Conservation (phyloP, 352 stramenopile genomes). For the Pythium chondricola region DNA sequence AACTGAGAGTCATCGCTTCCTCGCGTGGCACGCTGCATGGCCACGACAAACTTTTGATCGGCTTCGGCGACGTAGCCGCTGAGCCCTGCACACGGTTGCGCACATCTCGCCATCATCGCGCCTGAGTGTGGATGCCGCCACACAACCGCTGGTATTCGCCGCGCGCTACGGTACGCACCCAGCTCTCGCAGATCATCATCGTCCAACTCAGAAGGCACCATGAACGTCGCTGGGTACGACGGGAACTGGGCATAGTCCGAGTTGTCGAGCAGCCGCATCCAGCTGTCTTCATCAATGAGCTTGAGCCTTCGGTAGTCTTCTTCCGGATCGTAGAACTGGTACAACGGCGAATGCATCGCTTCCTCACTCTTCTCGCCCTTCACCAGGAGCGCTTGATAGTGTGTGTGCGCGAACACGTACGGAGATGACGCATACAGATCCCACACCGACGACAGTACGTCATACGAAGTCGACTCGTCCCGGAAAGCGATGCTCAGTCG, state of each 20-base stretch:
- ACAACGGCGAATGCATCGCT: slow-evolving; percentile 32
- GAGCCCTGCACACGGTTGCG: slow-evolving; percentile 76
- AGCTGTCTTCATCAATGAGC: slow-evolving; percentile 72
- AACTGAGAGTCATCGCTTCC: slow-evolving; percentile 57
- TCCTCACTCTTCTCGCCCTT: slow-evolving; percentile 26
- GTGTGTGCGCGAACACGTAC: slow-evolving; percentile 73
- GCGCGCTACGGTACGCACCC: slow-evolving; percentile 91
- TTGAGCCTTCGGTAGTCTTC: slow-evolving; percentile 77
- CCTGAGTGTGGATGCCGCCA: slow-evolving; percentile 90
- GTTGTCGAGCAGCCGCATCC: slow-evolving; percentile 84
- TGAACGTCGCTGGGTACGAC: slow-evolving; percentile 92
- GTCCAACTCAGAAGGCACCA: slow-evolving; percentile 89
- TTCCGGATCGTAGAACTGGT: slow-evolving; percentile 65
- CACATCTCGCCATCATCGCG: slow-evolving; percentile 85
- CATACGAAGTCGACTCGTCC: slow-evolving; percentile 68
- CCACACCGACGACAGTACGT: slow-evolving; percentile 70
- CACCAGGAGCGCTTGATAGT: slow-evolving; percentile 63
- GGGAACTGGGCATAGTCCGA: slow-evolving; percentile 86
- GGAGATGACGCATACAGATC: slow-evolving; percentile 55
- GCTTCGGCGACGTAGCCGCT: slow-evolving; percentile 76
- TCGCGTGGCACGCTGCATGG: slow-evolving; percentile 63
- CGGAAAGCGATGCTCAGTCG: slow-evolving; percentile 80
- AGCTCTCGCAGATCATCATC: slow-evolving; percentile 86
- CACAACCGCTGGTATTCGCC: slow-evolving; percentile 90
- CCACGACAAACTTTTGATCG: slow-evolving; percentile 75